A percentile compares a stretch with the other conserved stretches of the same genome.
Conservation (phyloP, 306 rosid species). For the Prunus salicina region DNA sequence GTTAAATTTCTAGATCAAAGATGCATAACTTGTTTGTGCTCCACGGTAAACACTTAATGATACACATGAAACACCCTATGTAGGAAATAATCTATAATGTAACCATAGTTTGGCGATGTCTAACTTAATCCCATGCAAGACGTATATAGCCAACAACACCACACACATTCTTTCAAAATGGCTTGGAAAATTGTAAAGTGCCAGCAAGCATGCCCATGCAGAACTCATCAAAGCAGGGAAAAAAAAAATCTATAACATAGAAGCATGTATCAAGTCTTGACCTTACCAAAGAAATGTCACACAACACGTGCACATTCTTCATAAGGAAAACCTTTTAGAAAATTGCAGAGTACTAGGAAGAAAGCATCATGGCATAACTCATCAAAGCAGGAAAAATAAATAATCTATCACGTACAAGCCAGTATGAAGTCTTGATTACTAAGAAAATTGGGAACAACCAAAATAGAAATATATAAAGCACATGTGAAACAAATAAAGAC, state of each 20-base stretch:
- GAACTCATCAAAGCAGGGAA: too few relatives aligned
- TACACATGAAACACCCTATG: neutral
- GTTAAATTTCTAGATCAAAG: neutral
- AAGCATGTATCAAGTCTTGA: neutral
- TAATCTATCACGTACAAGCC: neutral
- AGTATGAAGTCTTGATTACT: neutral
- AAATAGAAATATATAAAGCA: neutral
- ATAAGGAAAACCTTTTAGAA: neutral
- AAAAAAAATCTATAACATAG: too few relatives aligned
- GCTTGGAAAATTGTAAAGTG: neutral
- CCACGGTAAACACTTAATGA: neutral
- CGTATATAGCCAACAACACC: neutral
- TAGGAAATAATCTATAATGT: neutral
- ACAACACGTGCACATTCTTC: neutral
- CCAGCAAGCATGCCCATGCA: neutral
- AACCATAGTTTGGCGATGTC: neutral
- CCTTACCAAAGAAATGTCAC: neutral
- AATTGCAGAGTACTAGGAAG: neutral
- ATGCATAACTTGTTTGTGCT: neutral
- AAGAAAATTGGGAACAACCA: neutral
- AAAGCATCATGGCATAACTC: neutral
- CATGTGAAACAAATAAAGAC: constrained; percentile 2
- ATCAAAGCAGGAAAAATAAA: neutral
- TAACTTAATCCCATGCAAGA: neutral
- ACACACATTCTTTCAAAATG: neutral